Evolutionary conservation across 75 land plant genomes (phyloP).

Genomic region (Chamaecyparis obtusa): DNA sequence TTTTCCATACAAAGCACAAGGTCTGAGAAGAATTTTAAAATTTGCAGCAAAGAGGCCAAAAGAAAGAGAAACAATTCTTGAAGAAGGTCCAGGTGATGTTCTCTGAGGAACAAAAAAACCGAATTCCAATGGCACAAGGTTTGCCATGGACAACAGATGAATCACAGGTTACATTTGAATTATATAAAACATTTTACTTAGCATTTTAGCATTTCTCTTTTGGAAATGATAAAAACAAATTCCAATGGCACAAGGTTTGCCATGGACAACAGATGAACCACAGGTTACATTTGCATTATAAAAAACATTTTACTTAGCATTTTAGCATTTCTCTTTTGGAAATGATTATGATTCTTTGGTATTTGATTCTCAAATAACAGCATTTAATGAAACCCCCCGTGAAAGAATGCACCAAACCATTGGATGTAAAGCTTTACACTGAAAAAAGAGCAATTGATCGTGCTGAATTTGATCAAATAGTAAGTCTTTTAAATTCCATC

Average conservation of each 20-base stretch:
- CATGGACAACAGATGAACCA: no score
- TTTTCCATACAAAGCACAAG: background rate
- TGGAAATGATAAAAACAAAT: no score
- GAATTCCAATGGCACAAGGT: slow-evolving; percentile 88
- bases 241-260: no score
- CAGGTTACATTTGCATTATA: no score
- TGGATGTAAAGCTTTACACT: slow-evolving; percentile 65
- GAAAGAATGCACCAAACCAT: slow-evolving; percentile 68
- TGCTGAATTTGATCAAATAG: slow-evolving; percentile 87
- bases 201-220: no score
- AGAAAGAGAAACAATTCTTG: slow-evolving; percentile 65
- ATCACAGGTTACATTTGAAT: slow-evolving; percentile 48
- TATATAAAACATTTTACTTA: no score
- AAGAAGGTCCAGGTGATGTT: slow-evolving; percentile 63
- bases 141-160: slow-evolving; percentile 98
- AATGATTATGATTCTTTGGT: background rate
- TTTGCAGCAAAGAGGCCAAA: slow-evolving; percentile 69
- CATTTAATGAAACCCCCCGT: slow-evolving; percentile 66
- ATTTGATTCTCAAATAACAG: slow-evolving; percentile 18
- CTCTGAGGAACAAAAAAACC: slow-evolving; percentile 51
- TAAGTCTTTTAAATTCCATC: slow-evolving; percentile 17
- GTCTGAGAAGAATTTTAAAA: background rate
- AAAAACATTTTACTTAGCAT: no score
- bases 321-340: background rate
- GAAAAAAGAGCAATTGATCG: slow-evolving; percentile 76